phyloP scores from a whole-genome alignment of 805 yeast species.

The Wickerhamomyces alni region DNA sequence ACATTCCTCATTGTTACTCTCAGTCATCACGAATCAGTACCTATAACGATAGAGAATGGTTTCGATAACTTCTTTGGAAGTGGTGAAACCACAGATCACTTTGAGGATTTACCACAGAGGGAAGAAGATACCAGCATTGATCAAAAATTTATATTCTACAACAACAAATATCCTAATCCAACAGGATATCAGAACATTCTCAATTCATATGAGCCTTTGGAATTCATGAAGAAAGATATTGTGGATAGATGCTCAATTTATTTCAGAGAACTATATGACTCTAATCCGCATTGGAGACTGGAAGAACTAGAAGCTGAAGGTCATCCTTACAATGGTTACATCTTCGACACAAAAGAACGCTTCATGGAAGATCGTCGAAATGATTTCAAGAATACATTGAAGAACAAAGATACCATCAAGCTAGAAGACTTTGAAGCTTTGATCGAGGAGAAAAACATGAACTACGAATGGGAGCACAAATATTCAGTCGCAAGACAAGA shows the following conservation, averaged over 20 bases:
- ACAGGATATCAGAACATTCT: constrained; percentile 16
- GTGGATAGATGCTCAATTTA: constrained; percentile 14
- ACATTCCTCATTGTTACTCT: neutral
- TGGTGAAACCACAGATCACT: too few species aligned
- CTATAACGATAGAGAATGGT: neutral
- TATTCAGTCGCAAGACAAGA: constrained; percentile 9
- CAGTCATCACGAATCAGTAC: neutral
- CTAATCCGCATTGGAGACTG: constrained; percentile 20
- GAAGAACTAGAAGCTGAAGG: constrained; percentile 14
- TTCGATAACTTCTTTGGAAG: constrained; percentile 2
- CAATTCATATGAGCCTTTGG: constrained; percentile 10
- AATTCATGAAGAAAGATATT: constrained; percentile 9
- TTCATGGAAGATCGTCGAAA: constrained; percentile 13
- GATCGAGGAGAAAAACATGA: constrained; percentile 6
- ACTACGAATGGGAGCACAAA: constrained; percentile 13
- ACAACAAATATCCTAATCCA: constrained; percentile 17
- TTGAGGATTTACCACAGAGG: too few species aligned
- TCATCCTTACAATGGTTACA: constrained; percentile 15
- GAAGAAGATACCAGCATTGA: neutral
- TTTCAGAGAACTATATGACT: constrained; percentile 13
- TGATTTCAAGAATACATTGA: constrained; percentile 11
- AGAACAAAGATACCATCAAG: constrained; percentile 8
- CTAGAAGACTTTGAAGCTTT: constrained; percentile 9
- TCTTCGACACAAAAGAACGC: constrained; percentile 20
- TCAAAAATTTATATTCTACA: constrained; percentile 13